Evolutionary conservation across 176 grass and related monocot species (phyloP), one percentile per base, ranked within the genome.

Genomic region (Aegilops bicornis): DNA sequence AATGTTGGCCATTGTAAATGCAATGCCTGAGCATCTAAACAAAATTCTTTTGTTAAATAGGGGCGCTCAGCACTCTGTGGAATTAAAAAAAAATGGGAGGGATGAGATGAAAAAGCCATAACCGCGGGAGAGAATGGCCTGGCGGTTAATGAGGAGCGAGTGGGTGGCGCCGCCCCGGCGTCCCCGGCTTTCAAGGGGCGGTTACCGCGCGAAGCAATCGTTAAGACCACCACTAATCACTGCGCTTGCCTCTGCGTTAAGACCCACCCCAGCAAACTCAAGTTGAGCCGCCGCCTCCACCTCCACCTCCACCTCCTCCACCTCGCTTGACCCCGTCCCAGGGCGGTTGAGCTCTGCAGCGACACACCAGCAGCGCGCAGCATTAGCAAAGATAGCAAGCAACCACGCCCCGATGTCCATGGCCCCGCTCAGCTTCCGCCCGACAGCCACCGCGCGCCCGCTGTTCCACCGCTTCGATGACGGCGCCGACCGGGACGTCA

Each of bases 191-290:
- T 22, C 6, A 20, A 9, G 77, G 77, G 58, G 33, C 33, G 19
- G 87, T 89, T 80, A 89, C 32, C 11, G 30, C 22, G 39, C n/a
- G 3, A 71, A 47, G 48, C 50, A 6, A 31, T 48, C 31, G 64
- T 79, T 84, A 79, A 84, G 66, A 79, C 81, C 82, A 73, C 76
- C 74, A 74, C 81, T 71, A 80, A 89, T 89, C 9, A 81, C 77
- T 37, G 20, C 56, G 52, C 87, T 69, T 79, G 54, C 64, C 80
- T 66, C 79, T 31, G 15, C 65, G 78, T 45, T 65, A 80, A 77
- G 50, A 77, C 50, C 50, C 31, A 35, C 10, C 77, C 64, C 29
- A 19, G 64, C 29, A 69, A 70, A 70, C 33, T 35, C 36, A 25
- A 47, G 16, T 48, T 67, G 3, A 66, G 6, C 75, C 50, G 9